Base-by-base conservation (phyloP, 129 eudicot species). In the Escallonia herrerae region DNA sequence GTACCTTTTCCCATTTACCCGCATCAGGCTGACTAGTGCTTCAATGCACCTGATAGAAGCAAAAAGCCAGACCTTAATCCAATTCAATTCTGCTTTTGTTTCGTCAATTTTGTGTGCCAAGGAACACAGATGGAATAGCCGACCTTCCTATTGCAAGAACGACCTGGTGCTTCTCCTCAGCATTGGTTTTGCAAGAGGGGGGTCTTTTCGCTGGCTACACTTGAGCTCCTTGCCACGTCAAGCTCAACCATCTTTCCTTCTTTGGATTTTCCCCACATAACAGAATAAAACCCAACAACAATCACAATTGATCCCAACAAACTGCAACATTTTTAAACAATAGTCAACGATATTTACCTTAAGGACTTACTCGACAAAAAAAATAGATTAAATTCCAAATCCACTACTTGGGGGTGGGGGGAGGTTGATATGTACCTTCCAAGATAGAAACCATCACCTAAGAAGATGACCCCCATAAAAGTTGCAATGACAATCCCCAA, bases 261-360 rank as follows among this genome's bases (percentile, higher is more conserved):
- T 69, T 79, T 81, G 12, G 88, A 77, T 60, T 84, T 87, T 42
- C 97, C 97, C 98, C 98, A 85, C 87, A 91, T 83, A 68, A 91
- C 95, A 15, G 81, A 72, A 68, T 91, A 91, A 64, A 87, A 89
- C 56, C 98, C 98, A 55, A 86, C 13, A 41, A 83, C 85, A 41
- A 91, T 80, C 15, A 88, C 69, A 67, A 79, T 57, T 15, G 91
- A 83, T 60, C 95, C 97, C 69, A 85, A 55, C 84, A 91, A 75
- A 77, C 96, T 87, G 86, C 85, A 84, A 54, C 7, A 56, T 8
- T 11, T n/a, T 39, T 15, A 44, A 65, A 65, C 2, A 52, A 7
- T 57, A 22, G 40, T n/a, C n/a, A 11, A 3, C 40, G 41, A 40
- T 44, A 42, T 41, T 42, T 61, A 22, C 33, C 33, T 22, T 22